These are phyloP conservation scores for Hanseniaspora valbyensis DNA, from an alignment of 805 yeast genomes.

Conservation along the genomic window DNA sequence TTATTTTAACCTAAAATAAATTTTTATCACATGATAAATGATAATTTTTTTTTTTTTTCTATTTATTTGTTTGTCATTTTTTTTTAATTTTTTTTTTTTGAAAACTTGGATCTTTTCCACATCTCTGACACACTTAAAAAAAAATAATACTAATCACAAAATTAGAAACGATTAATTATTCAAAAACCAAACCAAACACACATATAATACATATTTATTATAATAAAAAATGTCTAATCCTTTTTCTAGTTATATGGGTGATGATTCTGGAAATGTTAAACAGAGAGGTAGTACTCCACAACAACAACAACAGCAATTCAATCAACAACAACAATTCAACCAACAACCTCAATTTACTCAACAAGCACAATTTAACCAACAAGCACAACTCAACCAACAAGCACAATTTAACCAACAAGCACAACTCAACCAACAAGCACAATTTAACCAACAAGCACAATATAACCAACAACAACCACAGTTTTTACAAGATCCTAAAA, in stretches of 20 bases:
- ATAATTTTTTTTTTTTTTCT: too few relatives aligned
- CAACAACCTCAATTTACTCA: conserved; percentile 15
- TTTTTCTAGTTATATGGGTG: not conserved
- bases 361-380: conserved; percentile 20
- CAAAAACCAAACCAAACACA: too few relatives aligned
- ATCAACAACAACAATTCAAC: not conserved
- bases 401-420: conserved; percentile 16
- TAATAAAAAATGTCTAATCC: conserved; percentile 14
- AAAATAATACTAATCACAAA: too few relatives aligned
- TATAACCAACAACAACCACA: conserved; percentile 17
- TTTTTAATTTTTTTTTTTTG: too few relatives aligned
- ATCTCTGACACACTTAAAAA: too few relatives aligned
- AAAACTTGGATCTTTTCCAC: too few relatives aligned
- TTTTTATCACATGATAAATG: too few relatives aligned
- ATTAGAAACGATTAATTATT: too few relatives aligned
- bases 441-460: not conserved
- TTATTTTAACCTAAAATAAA: too few relatives aligned
- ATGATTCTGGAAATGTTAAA: not conserved
- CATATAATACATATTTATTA: too few relatives aligned
- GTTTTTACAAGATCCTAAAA: conserved; percentile 64
- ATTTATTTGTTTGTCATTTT: too few relatives aligned
- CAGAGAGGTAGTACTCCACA: not conserved
- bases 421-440: conserved; percentile 1
- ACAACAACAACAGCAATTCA: not conserved
- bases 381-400: conserved; percentile 25